Evolutionary conservation across 345 rosid genomes (phyloP), one percentile per base, ranked within the genome.

Genomic region (Lepidium aucheri): DNA sequence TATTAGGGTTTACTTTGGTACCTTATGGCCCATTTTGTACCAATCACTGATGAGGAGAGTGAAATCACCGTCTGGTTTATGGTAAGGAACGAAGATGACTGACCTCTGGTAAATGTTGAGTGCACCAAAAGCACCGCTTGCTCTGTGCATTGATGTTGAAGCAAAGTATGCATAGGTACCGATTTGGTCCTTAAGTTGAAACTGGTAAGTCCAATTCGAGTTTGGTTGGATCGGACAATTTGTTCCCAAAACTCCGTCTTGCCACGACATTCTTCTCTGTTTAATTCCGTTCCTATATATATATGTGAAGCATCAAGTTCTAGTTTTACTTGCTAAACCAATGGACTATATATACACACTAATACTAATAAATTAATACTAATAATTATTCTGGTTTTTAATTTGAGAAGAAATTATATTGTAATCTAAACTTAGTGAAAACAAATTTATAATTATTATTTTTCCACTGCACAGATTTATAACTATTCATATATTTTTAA

Each of bases 1-100:
- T 12, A 16, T 24, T 46, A 54, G n/a, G 28, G 11, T 0, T 41
- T 17, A 8, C 12, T 7, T 7, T 47, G 50, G 54, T 43, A 88
- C 76, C 70, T 72, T 63, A 14, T 72, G 76, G 10, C 58, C 63
- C 55, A 46, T 55, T 33, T 72, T 72, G 60, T 80, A 81, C 94
- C 94, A 87, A 61, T 87, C 88, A 35, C 81, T 82, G 30, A 77
- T 47, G 11, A 87, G 86, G 22, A 87, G 38, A 36, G 88, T 80
- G 70, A 80, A 85, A 34, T 87, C 90, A 28, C 82, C 86, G 4
- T 60, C 84, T 15, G 82, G 78, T 42, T 4, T 36, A 7, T 71
- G 72, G 55, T 74, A 87, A 10, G 94, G 94, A 34, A 80, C 74
- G 17, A 85, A 72, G 34, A 87, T 87, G n/a, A 63, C 60, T 39